Conservation (phyloP, 1,284 basidiomycete genomes). For the Sanghuangporus sanghuang region DNA sequence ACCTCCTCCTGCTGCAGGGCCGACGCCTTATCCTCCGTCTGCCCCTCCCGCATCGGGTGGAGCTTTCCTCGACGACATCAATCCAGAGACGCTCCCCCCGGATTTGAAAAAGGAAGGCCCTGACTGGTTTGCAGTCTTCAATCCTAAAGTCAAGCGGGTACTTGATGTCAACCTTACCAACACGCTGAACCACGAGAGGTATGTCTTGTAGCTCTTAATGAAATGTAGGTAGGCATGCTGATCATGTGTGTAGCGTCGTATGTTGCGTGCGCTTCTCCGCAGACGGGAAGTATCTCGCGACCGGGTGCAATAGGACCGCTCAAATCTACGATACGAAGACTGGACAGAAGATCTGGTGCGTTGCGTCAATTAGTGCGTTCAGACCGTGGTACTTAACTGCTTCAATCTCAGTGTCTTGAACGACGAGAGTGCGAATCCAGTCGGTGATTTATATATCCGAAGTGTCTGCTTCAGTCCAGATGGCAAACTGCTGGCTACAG, state of each 20-base stretch:
- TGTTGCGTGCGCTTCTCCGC: slow-evolving; percentile 80
- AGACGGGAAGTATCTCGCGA: slow-evolving; percentile 76
- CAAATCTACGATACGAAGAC: slow-evolving; percentile 76
- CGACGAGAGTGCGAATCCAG: slow-evolving; percentile 61
- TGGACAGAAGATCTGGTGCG: slow-evolving; percentile 56
- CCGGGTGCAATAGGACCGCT: slow-evolving; percentile 73
- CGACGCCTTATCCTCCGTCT: slow-evolving; percentile 30
- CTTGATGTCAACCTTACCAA: slow-evolving; percentile 89
- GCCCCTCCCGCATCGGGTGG: slow-evolving; percentile 22
- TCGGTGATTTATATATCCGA: slow-evolving; percentile 78
- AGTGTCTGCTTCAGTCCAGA: slow-evolving; percentile 84
- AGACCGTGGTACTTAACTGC: neutral
- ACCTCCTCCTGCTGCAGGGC: slow-evolving; percentile 27
- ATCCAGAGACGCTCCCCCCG: slow-evolving; percentile 41
- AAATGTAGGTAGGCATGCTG: slow-evolving; percentile 7
- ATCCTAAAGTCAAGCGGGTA: slow-evolving; percentile 76
- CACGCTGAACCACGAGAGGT: slow-evolving; percentile 92
- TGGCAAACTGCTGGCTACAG: slow-evolving; percentile 76
- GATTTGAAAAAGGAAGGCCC: slow-evolving; percentile 74
- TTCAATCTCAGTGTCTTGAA: slow-evolving; percentile 49
- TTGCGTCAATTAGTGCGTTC: neutral
- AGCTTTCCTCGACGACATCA: slow-evolving; percentile 41
- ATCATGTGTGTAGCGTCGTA: slow-evolving; percentile 49
- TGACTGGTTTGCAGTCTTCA: slow-evolving; percentile 97
- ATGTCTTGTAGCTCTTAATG: slow-evolving; percentile 23